These are phyloP conservation scores for Rhizopogon vesiculosus DNA, from an alignment of 768 basidiomycete genomes.

Conservation along the genomic window DNA sequence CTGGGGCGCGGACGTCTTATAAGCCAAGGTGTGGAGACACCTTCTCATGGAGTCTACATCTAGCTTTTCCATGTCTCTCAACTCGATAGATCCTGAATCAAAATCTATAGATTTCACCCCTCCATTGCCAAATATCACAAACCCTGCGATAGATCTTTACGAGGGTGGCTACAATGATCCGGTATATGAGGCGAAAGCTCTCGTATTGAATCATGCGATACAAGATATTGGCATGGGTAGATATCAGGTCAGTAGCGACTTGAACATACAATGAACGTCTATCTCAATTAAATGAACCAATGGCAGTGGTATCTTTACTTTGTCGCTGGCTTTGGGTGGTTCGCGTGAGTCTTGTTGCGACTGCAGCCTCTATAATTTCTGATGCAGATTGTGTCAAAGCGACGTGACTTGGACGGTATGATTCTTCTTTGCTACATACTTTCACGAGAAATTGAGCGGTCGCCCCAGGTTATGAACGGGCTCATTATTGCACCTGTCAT, in stretches of 20 bases:
- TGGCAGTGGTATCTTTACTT: slow-evolving; percentile 33
- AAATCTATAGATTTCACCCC: no score
- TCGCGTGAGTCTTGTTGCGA: slow-evolving; percentile 24
- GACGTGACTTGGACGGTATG: slow-evolving; percentile 35
- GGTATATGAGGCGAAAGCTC: slow-evolving; percentile 46
- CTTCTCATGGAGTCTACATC: no score
- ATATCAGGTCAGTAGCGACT: slow-evolving; percentile 37
- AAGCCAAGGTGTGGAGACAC: no score
- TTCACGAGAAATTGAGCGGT: background rate
- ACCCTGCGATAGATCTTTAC: slow-evolving; percentile 21
- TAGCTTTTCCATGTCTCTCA: background rate
- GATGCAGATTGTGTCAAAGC: background rate
- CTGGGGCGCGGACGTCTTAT: no score
- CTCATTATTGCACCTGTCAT: slow-evolving; percentile 44
- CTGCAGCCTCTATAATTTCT: background rate
- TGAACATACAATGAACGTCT: background rate
- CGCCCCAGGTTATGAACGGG: slow-evolving; percentile 31
- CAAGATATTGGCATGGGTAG: slow-evolving; percentile 55
- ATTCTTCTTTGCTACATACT: background rate
- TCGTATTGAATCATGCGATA: slow-evolving; percentile 40
- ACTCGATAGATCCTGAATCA: background rate
- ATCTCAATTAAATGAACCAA: background rate
- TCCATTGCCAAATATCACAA: background rate
- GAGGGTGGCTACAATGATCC: slow-evolving; percentile 36
- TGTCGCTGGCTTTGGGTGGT: slow-evolving; percentile 39